These are phyloP conservation scores for Penstemon barbatus DNA, from an alignment of 257 asterid species.

Conservation along the genomic window DNA sequence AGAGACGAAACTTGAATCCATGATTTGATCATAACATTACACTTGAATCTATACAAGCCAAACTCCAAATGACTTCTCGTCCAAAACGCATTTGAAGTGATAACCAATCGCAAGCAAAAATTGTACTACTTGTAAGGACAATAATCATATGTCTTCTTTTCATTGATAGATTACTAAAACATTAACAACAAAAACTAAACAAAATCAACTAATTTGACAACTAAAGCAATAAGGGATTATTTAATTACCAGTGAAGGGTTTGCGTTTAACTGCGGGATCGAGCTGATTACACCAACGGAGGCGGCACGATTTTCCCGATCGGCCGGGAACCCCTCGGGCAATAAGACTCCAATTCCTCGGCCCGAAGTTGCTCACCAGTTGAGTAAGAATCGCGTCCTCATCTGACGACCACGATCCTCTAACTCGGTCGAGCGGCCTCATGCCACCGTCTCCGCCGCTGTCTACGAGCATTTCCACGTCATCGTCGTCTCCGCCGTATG, in stretches of 20 bases:
- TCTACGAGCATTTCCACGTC: neutral
- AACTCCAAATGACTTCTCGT: no score
- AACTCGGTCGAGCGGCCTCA: constrained; percentile 52
- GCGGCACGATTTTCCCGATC: constrained; percentile 93
- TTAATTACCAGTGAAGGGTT: constrained; percentile 72
- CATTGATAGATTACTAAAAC: no score
- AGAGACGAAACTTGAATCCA: no score
- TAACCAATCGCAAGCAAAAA: no score
- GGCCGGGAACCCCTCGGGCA: constrained; percentile 88
- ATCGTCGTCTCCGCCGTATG: constrained; percentile 33
- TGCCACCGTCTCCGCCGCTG: constrained; percentile 32
- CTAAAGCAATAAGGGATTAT: no score
- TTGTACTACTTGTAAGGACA: no score
- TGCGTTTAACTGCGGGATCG: constrained; percentile 78
- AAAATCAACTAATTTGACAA: neutral
- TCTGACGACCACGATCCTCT: constrained; percentile 95
- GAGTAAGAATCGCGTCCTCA: constrained; percentile 70
- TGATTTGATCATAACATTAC: no score
- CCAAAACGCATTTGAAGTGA: no score
- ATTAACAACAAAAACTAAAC: neutral
- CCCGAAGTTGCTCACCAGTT: constrained; percentile 66
- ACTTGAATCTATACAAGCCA: no score
- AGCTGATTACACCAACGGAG: constrained; percentile 98
- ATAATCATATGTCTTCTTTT: no score
- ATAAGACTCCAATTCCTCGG: constrained; percentile 88